Evolutionary conservation across 257 asterid genomes (phyloP), one percentile per base, ranked within the genome.

Genomic region (Gynochthodes officinalis): DNA sequence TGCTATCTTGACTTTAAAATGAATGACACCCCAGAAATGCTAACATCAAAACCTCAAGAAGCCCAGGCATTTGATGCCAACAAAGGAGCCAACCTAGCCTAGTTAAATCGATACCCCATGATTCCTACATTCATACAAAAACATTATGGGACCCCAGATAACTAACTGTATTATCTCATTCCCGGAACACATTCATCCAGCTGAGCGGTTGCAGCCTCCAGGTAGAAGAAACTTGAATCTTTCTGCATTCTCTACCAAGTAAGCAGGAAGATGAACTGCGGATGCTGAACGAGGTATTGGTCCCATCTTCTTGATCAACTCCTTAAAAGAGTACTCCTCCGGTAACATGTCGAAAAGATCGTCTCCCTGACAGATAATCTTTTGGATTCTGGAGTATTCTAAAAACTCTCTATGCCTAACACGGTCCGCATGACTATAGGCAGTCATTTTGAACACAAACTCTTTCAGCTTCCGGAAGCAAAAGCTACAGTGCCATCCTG

Each of bases 401-500:
- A 91, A 70, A 79, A 88, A 88, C 57, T 83, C 82, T 27, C 32
- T 75, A 7, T 42, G 74, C 76, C 73, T 86, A 18, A 89, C 89
- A 42, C 93, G 57, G 69, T 89, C 93, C 1, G 96, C 90, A 54
- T 89, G 92, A 71, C 92, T 89, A 49, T 86, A 86, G 0, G 92
- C 92, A 6, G 84, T 86, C 92, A 89, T 89, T 72, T 89, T 89
- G 72, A 89, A 85, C 12, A 75, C 93, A 66, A 89, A 89, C 18
- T 89, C 96, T 14, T 53, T 75, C 68, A 89, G 78, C 71, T 76
- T 33, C 39, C 88, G 78, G 61, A 89, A 89, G 79, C 98, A 94
- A 73, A 93, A 89, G 92, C 97, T 91, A 73, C 97, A 91, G 55
- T 93, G 97, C 96, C 97, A 94, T 1, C 98, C 99, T 4, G 98